Evolutionary conservation across 192 early-diverging fungal genomes (phyloP).

Genomic region (Podila clonocystis): DNA sequence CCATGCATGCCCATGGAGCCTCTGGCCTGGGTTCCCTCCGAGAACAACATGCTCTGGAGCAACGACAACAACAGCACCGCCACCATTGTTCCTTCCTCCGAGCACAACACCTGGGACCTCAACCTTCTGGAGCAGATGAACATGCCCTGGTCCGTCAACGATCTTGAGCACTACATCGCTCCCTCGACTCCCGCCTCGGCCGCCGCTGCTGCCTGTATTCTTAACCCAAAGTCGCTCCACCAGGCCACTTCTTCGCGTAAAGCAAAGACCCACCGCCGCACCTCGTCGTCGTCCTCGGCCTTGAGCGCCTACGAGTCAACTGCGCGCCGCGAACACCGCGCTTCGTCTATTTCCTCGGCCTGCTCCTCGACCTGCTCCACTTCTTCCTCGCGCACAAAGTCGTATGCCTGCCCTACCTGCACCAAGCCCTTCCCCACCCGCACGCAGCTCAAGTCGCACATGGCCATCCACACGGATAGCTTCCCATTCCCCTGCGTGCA

Average conservation of each 20-base stretch:
- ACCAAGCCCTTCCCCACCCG: constrained; percentile 48
- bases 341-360: constrained; percentile 40
- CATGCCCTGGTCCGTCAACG: constrained; percentile 32
- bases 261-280: constrained; percentile 15
- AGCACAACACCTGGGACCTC: constrained; percentile 12
- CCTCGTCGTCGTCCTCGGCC: constrained; percentile 33
- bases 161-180: constrained; percentile 31
- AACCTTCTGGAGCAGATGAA: constrained; percentile 37
- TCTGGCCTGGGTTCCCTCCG: constrained; percentile 4
- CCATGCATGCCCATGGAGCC: constrained; percentile 28
- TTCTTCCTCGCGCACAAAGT: constrained; percentile 14
- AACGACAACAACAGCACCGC: constrained; percentile 12
- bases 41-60: constrained; percentile 2
- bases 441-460: constrained; percentile 55
- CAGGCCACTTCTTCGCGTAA: constrained; percentile 23
- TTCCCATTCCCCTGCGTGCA: constrained; percentile 50
- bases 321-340: constrained; percentile 24
- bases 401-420: constrained; percentile 49
- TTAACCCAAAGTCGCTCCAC: constrained; percentile 1
- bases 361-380: constrained; percentile 10
- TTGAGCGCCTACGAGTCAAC: constrained; percentile 42
- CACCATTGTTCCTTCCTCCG: constrained; percentile 1
- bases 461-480: constrained; percentile 47
- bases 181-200: constrained; percentile 12
- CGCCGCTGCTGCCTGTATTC: background rate